Percentiles rank a stretch among this genome's conserved stretches.
phyloP scores from a whole-genome alignment of 2,329 filamentous ascomycete genomes.

The Fusarium palustre region DNA sequence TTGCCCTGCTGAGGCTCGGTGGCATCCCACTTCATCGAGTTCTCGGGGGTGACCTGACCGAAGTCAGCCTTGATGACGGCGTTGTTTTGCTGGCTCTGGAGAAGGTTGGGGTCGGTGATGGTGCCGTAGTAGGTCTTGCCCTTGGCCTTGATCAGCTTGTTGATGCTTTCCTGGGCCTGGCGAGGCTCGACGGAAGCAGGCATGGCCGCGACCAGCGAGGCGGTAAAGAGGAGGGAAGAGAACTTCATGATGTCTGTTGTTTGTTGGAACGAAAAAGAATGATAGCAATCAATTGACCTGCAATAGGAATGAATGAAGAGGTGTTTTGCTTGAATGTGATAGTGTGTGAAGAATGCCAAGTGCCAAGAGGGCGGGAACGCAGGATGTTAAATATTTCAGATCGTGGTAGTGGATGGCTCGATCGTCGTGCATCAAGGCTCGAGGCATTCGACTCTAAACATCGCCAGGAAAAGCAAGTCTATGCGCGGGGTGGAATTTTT shows the following conservation, averaged over 20 bases:
- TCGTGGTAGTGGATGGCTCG: not conserved
- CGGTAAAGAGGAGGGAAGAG: slow-evolving; percentile 22
- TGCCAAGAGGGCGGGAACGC: slow-evolving; percentile 11
- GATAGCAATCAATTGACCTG: slow-evolving; percentile 13
- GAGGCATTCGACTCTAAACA: not conserved
- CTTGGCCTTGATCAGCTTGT: slow-evolving; percentile 58
- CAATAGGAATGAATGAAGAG: slow-evolving; percentile 13
- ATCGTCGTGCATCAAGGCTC: not conserved
- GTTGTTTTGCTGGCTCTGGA: slow-evolving; percentile 56
- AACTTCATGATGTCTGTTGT: slow-evolving; percentile 19
- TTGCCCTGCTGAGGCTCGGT: slow-evolving; percentile 51
- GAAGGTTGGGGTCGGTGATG: slow-evolving; percentile 64
- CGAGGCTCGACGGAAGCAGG: slow-evolving; percentile 23
- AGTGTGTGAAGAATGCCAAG: slow-evolving; percentile 17
- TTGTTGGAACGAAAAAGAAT: not conserved
- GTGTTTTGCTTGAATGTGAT: slow-evolving; percentile 4
- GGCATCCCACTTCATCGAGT: slow-evolving; percentile 77
- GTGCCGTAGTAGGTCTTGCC: slow-evolving; percentile 76
- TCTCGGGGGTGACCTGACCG: slow-evolving; percentile 74
- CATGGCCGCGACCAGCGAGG: slow-evolving; percentile 31
- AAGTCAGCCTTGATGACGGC: slow-evolving; percentile 69
- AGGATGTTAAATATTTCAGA: slow-evolving; percentile 12
- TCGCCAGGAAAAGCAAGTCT: not conserved
- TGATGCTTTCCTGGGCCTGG: slow-evolving; percentile 16
- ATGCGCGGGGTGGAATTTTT: not conserved